phyloP scores from a whole-genome alignment of 148 eudicot species.

The Polygonum aviculare region DNA sequence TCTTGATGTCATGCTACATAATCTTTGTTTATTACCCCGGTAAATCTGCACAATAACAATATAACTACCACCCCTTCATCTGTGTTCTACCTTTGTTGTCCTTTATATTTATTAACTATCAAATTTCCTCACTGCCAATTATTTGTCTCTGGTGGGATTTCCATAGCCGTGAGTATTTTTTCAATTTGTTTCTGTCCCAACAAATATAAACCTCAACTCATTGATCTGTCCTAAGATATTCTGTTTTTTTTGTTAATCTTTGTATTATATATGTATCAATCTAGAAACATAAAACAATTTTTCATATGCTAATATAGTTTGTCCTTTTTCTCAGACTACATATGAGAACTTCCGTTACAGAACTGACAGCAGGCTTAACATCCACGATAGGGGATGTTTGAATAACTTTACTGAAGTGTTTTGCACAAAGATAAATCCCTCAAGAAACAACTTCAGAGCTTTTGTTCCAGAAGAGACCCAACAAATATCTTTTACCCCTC shows the following conservation, averaged over 20 bases:
- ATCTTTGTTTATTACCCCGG: background rate
- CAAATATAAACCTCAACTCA: too few relatives aligned
- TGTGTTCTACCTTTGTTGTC: background rate
- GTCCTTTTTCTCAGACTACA: constrained; percentile 21
- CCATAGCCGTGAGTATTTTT: background rate
- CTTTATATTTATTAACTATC: background rate
- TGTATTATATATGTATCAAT: background rate
- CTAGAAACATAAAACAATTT: background rate
- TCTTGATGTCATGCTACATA: background rate
- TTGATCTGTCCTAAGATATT: background rate
- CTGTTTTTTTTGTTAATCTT: background rate
- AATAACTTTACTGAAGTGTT: constrained; percentile 28
- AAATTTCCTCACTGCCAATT: background rate
- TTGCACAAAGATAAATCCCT: constrained; percentile 24
- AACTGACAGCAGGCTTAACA: constrained; percentile 38
- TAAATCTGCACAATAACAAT: background rate
- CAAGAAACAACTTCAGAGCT: constrained; percentile 22
- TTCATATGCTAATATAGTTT: background rate
- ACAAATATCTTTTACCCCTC: background rate
- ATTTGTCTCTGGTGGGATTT: too few relatives aligned
- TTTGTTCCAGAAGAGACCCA: constrained; percentile 4
- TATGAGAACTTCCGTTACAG: constrained; percentile 53
- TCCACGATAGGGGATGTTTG: constrained; percentile 29
- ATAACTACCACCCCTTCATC: background rate
- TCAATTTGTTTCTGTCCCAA: background rate